Percentiles rank a stretch among this genome's conserved stretches.
phyloP scores from a whole-genome alignment of 805 yeast genomes.

The Yamadazyma ubonensis region DNA sequence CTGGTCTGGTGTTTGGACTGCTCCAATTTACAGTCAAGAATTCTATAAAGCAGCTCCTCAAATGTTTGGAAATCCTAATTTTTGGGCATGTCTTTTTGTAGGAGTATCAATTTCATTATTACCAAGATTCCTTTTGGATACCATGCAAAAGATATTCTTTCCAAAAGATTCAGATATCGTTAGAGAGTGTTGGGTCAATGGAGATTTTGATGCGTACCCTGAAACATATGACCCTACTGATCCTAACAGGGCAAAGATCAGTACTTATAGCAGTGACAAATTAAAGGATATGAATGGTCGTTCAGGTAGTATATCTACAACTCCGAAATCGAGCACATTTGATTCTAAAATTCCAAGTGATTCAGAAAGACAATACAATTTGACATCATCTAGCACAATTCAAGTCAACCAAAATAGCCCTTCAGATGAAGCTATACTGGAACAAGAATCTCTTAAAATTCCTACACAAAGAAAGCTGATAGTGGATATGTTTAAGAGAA shows the following conservation, averaged over 20 bases:
- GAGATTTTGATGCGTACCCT: constrained; percentile 69
- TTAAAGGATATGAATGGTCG: constrained; percentile 20
- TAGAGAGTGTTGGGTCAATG: constrained; percentile 65
- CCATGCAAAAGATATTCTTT: constrained; percentile 47
- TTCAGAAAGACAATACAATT: constrained; percentile 8
- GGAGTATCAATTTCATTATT: constrained; percentile 64
- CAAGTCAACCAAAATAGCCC: constrained; percentile 7
- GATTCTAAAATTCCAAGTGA: constrained; percentile 10
- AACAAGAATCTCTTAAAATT: background rate
- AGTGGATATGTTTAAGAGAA: constrained; percentile 32
- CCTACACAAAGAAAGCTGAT: constrained; percentile 32
- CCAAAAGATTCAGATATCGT: constrained; percentile 75
- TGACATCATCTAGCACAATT: constrained; percentile 15
- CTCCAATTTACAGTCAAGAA: constrained; percentile 49
- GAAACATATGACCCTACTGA: constrained; percentile 76
- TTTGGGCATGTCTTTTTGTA: constrained; percentile 66
- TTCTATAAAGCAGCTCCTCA: constrained; percentile 67
- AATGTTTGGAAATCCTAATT: constrained; percentile 57
- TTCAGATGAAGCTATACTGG: background rate
- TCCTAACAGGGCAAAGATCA: constrained; percentile 57
- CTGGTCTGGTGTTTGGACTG: constrained; percentile 83
- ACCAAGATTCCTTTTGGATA: constrained; percentile 67
- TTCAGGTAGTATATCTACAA: constrained; percentile 5
- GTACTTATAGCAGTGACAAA: constrained; percentile 34
- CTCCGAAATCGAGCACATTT: constrained; percentile 11